phyloP scores from a whole-genome alignment of 192 early-diverging fungal species.

The Chytriomyces confervae region DNA sequence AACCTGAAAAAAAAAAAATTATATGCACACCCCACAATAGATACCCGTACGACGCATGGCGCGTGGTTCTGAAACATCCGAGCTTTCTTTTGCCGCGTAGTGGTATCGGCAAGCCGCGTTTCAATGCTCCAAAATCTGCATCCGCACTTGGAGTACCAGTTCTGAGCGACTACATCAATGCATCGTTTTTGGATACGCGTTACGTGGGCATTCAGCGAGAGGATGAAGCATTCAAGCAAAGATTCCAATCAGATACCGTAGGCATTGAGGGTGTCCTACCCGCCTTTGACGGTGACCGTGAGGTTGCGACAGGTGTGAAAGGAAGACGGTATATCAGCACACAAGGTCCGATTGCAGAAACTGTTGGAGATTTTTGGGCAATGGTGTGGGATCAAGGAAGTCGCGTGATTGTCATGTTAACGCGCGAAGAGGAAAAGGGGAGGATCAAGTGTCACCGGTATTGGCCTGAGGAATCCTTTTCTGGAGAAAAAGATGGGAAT shows the following conservation, averaged over 20 bases:
- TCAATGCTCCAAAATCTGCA: not conserved
- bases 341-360: slow-evolving; percentile 84
- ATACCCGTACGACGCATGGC: slow-evolving; percentile 54
- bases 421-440: slow-evolving; percentile 75
- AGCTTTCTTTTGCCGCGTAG: slow-evolving; percentile 1
- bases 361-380: slow-evolving; percentile 85
- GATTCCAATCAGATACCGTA: not conserved
- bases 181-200: slow-evolving; percentile 65
- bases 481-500: no score
- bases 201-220: not conserved
- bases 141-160: not conserved
- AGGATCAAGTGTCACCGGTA: slow-evolving; percentile 83
- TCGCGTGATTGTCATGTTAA: slow-evolving; percentile 87
- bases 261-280: not conserved
- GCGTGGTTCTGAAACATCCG: slow-evolving; percentile 46
- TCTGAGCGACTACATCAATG: slow-evolving; percentile 82
- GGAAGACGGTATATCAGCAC: slow-evolving; percentile 77
- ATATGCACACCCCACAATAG: no score
- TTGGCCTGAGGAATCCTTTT: slow-evolving; percentile 71
- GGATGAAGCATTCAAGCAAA: not conserved
- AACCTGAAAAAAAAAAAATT: no score
- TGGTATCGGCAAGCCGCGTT: not conserved
- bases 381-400: slow-evolving; percentile 83
- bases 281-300: not conserved
- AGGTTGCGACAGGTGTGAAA: slow-evolving; percentile 7